Conservation (phyloP, 768 basidiomycete genomes). For the Russula olivacea region DNA sequence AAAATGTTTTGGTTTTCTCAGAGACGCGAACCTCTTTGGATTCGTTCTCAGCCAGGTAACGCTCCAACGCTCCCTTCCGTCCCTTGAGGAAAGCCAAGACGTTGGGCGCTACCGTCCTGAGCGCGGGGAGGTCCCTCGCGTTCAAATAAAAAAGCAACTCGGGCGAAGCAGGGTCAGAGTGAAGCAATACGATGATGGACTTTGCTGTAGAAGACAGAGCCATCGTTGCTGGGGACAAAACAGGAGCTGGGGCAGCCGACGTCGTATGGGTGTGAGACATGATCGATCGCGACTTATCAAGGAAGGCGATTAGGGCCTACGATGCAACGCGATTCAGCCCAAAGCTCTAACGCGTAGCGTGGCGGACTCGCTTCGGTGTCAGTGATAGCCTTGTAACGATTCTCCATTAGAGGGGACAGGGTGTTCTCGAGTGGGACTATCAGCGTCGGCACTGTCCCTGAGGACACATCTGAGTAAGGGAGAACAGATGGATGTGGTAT, state of each 20-base stretch:
- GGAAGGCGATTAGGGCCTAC: conserved; percentile 70
- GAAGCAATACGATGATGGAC: conserved; percentile 49
- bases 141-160: conserved; percentile 52
- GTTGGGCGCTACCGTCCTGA: conserved; percentile 43
- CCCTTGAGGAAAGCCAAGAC: conserved; percentile 40
- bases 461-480: conserved; percentile 1
- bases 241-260: conserved; percentile 66
- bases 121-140: conserved; percentile 49
- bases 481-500: not conserved
- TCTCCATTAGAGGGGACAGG: conserved; percentile 60
- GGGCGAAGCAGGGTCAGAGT: conserved; percentile 59
- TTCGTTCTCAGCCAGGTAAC: conserved; percentile 49
- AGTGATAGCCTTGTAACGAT: conserved; percentile 72
- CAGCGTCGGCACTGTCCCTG: conserved; percentile 75
- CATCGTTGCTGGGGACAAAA: conserved; percentile 74
- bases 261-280: conserved; percentile 64
- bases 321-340: conserved; percentile 16
- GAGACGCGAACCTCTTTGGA: conserved; percentile 45
- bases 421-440: conserved; percentile 81
- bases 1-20: conserved; percentile 56
- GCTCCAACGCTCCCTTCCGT: conserved; percentile 45
- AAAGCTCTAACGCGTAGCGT: not conserved
- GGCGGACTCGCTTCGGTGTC: conserved; percentile 56
- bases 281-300: conserved; percentile 75
- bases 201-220: conserved; percentile 48